Conservation (phyloP, 2,329 filamentous ascomycete species). For the Diaporthe helianthi region DNA sequence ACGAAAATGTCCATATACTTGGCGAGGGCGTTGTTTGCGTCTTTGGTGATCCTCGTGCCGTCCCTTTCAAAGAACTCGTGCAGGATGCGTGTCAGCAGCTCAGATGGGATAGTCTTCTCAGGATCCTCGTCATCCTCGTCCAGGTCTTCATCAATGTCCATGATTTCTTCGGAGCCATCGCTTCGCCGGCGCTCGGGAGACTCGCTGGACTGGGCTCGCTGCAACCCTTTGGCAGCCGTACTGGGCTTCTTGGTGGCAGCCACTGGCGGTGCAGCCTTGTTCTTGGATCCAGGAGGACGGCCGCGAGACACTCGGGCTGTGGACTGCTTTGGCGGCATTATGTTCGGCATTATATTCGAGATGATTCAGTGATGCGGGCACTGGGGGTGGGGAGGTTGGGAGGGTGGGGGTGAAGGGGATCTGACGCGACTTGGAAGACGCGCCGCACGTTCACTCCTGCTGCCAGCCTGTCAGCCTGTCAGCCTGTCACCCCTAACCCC, state of each 20-base stretch:
- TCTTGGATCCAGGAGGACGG: slow-evolving; percentile 40
- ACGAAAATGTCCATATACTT: slow-evolving; percentile 94
- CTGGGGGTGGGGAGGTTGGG: too few species aligned
- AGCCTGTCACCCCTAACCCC: slow-evolving; percentile 6
- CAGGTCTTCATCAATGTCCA: slow-evolving; percentile 41
- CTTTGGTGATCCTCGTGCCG: slow-evolving; percentile 75
- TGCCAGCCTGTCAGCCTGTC: too few species aligned
- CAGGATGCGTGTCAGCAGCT: slow-evolving; percentile 77
- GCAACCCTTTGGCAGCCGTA: slow-evolving; percentile 28
- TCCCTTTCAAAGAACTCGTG: slow-evolving; percentile 80
- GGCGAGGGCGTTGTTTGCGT: slow-evolving; percentile 77
- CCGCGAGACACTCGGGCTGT: slow-evolving; percentile 46
- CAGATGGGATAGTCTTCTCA: slow-evolving; percentile 68
- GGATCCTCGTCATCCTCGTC: slow-evolving; percentile 37
- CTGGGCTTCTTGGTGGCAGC: slow-evolving; percentile 29
- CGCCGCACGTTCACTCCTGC: neutral
- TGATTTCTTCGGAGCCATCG: slow-evolving; percentile 35
- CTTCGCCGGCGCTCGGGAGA: slow-evolving; percentile 39
- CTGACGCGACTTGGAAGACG: slow-evolving; percentile 23
- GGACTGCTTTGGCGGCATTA: slow-evolving; percentile 54
- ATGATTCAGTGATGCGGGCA: neutral
- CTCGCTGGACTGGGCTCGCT: slow-evolving; percentile 23
- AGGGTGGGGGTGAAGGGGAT: too few species aligned
- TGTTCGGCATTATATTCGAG: slow-evolving; percentile 47
- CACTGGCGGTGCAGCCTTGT: slow-evolving; percentile 34